phyloP scores from a whole-genome alignment of 208 protist genomes.

The Crithidia brevicula region DNA sequence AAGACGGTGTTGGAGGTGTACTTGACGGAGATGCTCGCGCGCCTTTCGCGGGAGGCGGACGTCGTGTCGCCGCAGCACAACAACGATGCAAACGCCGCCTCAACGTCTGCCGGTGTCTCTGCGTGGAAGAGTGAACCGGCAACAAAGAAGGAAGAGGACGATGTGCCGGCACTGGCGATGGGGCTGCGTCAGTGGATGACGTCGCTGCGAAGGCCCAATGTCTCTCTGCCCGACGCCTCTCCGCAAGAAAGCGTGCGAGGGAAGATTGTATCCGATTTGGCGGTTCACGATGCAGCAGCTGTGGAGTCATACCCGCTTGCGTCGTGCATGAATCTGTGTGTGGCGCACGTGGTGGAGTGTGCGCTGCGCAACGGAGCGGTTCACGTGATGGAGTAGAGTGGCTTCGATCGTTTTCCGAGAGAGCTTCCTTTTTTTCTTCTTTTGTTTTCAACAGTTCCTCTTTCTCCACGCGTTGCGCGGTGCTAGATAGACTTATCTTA shows the following conservation, averaged over 20 bases:
- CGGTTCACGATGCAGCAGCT: neutral
- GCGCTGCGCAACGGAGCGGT: neutral
- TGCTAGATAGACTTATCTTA: too few species aligned
- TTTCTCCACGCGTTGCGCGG: too few species aligned
- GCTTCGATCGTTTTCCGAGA: neutral
- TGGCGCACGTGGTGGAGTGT: conserved; percentile 16
- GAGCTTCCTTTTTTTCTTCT: neutral
- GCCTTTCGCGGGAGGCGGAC: too few species aligned
- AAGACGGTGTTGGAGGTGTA: neutral
- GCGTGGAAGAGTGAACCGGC: neutral
- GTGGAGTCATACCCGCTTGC: neutral
- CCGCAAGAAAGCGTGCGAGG: neutral
- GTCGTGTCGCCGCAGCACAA: too few species aligned
- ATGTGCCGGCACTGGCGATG: neutral
- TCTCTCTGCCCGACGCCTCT: neutral
- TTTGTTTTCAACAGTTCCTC: neutral
- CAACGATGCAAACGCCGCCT: too few species aligned
- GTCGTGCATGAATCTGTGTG: conserved; percentile 22
- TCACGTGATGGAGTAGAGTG: neutral
- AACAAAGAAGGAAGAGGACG: neutral
- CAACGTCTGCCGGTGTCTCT: too few species aligned
- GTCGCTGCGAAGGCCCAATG: conserved; percentile 13
- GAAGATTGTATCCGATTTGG: neutral
- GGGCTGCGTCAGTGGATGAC: conserved; percentile 3
- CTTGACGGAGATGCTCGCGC: neutral